Percentiles rank a stretch among this genome's conserved stretches.
Conservation (phyloP, 2,329 filamentous ascomycete genomes). For the Beauveria sp. region DNA sequence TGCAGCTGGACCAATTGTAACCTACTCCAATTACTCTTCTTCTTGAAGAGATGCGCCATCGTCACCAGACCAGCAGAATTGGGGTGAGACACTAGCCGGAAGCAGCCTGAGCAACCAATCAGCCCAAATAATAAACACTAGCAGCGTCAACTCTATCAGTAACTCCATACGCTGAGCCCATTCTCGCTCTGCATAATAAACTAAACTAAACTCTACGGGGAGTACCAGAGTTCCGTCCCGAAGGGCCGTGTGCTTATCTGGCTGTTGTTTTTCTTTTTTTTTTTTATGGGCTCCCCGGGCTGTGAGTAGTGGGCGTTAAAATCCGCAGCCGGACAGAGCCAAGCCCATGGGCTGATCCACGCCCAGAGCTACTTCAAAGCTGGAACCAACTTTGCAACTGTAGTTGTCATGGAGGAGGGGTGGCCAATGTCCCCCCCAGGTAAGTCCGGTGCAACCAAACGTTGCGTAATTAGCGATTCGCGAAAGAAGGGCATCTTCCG, state of each 20-base stretch:
- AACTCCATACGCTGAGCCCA: not conserved
- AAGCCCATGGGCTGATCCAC: not conserved
- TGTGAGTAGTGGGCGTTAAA: not conserved
- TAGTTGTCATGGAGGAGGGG: conserved; percentile 6
- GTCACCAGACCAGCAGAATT: not conserved
- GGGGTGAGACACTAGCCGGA: not conserved
- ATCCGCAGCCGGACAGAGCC: conserved; percentile 3
- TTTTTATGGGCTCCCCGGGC: not conserved
- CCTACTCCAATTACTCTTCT: not conserved
- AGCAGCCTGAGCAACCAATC: not conserved
- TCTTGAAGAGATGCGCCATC: not conserved
- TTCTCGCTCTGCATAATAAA: not conserved
- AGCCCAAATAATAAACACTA: not conserved
- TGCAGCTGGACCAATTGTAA: too few relatives aligned
- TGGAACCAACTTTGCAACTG: not conserved
- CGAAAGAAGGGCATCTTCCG: not conserved
- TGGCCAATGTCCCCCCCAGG: not conserved
- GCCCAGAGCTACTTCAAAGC: not conserved
- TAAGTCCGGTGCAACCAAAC: not conserved
- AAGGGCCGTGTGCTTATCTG: not conserved
- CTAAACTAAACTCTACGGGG: not conserved
- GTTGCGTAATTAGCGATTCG: not conserved
- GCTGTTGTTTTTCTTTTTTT: not conserved
- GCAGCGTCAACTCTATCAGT: not conserved
- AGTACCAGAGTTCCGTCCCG: conserved; percentile 4